Evolutionary conservation across 2,329 filamentous ascomycete species (phyloP).

Genomic region (Pseudogymnoascus sp.): DNA sequence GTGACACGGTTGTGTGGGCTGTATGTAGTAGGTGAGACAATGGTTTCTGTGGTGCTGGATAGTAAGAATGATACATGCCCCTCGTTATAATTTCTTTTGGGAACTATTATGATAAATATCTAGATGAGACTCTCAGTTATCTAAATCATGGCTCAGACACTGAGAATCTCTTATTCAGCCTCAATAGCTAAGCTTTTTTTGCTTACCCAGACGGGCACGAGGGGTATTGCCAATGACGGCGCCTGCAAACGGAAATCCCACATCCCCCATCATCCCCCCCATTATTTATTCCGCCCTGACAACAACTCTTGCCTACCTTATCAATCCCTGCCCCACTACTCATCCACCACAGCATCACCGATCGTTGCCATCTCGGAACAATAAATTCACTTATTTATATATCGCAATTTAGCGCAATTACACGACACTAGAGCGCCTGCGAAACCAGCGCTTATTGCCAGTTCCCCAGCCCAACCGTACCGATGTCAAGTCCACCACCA

Average conservation of each 20-base stretch:
- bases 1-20: not conserved
- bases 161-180: not conserved
- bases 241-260: not conserved
- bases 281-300: slow-evolving; percentile 1
- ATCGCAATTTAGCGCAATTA: not conserved
- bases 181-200: slow-evolving; percentile 7
- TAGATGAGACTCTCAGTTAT: not conserved
- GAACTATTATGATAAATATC: not conserved
- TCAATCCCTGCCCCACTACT: slow-evolving; percentile 7
- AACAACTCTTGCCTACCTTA: slow-evolving; percentile 1
- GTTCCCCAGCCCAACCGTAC: not conserved
- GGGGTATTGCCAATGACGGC: not conserved
- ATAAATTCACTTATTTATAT: slow-evolving; percentile 7
- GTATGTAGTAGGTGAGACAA: not conserved
- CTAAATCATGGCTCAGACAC: not conserved
- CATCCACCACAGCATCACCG: not conserved
- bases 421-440: slow-evolving; percentile 5
- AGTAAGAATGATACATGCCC: not conserved
- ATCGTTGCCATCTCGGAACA: slow-evolving; percentile 9
- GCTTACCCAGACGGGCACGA: slow-evolving; percentile 1
- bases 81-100: not conserved
- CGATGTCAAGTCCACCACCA: not conserved
- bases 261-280: not conserved
- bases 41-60: not conserved
- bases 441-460: not conserved